Percentiles rank a stretch among this genome's conserved stretches.
These are phyloP conservation scores for Camellia japonica DNA, from an alignment of 148 eudicot species.

Conservation along the genomic window DNA sequence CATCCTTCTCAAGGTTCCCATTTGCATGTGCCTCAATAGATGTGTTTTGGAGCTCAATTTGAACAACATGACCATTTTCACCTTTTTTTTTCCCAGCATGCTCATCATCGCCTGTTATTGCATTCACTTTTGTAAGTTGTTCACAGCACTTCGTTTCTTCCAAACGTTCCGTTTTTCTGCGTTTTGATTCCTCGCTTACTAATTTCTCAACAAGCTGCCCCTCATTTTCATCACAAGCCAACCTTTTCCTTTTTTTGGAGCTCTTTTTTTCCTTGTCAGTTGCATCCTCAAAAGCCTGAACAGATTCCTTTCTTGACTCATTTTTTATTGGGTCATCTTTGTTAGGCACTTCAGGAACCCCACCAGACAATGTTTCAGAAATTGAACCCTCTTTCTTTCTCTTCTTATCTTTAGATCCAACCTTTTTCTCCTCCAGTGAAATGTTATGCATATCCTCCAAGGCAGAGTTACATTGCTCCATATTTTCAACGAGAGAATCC, in stretches of 20 bases:
- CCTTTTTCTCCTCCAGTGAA: slow-evolving; percentile 21
- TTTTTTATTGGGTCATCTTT: background rate
- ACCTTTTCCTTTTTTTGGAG: slow-evolving; percentile 71
- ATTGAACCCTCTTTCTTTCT: slow-evolving; percentile 20
- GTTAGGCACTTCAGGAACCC: slow-evolving; percentile 3
- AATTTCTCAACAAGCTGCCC: slow-evolving; percentile 21
- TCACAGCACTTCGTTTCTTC: slow-evolving; percentile 32
- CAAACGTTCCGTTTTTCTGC: slow-evolving; percentile 45
- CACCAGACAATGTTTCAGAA: background rate
- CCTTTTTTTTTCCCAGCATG: slow-evolving; percentile 6
- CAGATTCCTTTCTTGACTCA: background rate
- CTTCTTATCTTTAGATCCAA: slow-evolving; percentile 27
- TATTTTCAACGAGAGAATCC: slow-evolving; percentile 16
- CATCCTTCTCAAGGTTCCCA: slow-evolving; percentile 31
- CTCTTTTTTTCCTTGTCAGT: slow-evolving; percentile 35
- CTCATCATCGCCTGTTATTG: background rate
- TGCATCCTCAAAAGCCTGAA: slow-evolving; percentile 13
- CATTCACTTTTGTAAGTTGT: slow-evolving; percentile 13
- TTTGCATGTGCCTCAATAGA: slow-evolving; percentile 24
- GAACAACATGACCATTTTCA: slow-evolving; percentile 18
- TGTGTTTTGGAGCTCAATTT: slow-evolving; percentile 18
- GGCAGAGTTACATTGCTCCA: slow-evolving; percentile 9
- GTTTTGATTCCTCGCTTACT: slow-evolving; percentile 43
- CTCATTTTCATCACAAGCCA: slow-evolving; percentile 40
- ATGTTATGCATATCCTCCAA: slow-evolving; percentile 16